phyloP scores from a whole-genome alignment of 306 rosid genomes.

The Quercus ilex region DNA sequence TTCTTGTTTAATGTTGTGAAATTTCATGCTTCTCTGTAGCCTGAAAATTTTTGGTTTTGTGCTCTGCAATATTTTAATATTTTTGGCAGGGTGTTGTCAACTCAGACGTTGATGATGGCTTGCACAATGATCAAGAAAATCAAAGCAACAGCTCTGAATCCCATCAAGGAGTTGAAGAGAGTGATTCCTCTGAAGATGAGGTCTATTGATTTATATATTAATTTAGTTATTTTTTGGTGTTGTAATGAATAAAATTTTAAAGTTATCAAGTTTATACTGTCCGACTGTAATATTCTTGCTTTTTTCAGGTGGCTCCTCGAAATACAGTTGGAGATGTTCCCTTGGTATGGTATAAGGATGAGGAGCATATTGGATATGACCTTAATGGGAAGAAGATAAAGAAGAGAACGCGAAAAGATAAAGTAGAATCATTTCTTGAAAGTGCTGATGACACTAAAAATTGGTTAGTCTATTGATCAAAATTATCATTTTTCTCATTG shows the following conservation, averaged over 20 bases:
- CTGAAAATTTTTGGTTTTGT: not conserved
- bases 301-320: conserved; percentile 67
- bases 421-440: conserved; percentile 68
- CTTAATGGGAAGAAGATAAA: conserved; percentile 72
- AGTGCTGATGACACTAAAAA: conserved; percentile 76
- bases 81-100: conserved; percentile 43
- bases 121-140: conserved; percentile 28
- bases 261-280: not conserved
- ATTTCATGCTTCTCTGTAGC: not conserved
- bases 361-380: conserved; percentile 90
- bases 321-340: conserved; percentile 91
- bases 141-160: conserved; percentile 41
- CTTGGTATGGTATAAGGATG: conserved; percentile 78
- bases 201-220: conserved; percentile 27
- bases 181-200: conserved; percentile 99
- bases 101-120: not conserved
- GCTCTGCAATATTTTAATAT: not conserved
- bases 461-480: conserved; percentile 48
- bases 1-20: not conserved
- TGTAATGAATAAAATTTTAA: not conserved
- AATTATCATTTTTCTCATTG: not conserved
- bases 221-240: not conserved
- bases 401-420: conserved; percentile 75
- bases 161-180: conserved; percentile 52
- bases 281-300: not conserved